phyloP scores from a whole-genome alignment of 768 basidiomycete genomes.

The Dendrothele bispora region DNA sequence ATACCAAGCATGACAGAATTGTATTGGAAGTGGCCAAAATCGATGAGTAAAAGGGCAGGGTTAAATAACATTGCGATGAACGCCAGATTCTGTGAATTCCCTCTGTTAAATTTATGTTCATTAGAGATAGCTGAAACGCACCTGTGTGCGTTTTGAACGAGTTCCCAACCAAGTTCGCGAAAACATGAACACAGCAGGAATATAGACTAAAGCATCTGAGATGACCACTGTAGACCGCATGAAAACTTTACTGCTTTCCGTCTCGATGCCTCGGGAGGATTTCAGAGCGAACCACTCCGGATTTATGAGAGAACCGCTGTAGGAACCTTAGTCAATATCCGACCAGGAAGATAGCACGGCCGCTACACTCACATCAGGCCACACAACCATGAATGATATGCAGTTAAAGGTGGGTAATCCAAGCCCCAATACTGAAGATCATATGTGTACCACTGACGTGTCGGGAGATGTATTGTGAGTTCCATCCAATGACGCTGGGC shows the following conservation, averaged over 20 bases:
- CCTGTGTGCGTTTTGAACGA: constrained; percentile 79
- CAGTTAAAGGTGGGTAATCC: constrained; percentile 93
- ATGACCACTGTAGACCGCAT: constrained; percentile 79
- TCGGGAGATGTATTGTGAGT: constrained; percentile 74
- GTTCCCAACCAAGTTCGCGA: constrained; percentile 62
- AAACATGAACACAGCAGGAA: constrained; percentile 73
- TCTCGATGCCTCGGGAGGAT: constrained; percentile 72
- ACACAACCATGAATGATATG: constrained; percentile 84
- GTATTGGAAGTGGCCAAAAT: constrained; percentile 95
- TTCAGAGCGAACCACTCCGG: constrained; percentile 72
- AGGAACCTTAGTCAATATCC: constrained; percentile 9
- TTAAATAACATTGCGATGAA: constrained; percentile 75
- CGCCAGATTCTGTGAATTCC: constrained; percentile 67
- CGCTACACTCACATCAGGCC: constrained; percentile 63
- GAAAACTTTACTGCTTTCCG: constrained; percentile 61
- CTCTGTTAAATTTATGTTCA: constrained; percentile 9
- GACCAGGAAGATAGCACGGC: constrained; percentile 20
- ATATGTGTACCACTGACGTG: constrained; percentile 82
- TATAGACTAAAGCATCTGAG: constrained; percentile 70
- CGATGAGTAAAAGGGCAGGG: constrained; percentile 81
- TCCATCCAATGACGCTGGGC: constrained; percentile 98
- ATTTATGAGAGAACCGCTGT: constrained; percentile 50
- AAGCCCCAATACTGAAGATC: constrained; percentile 92
- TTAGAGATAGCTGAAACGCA: constrained; percentile 29
- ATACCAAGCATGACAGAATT: constrained; percentile 91